phyloP scores from a whole-genome alignment of 768 basidiomycete species.

The Crepidotus variabilis region DNA sequence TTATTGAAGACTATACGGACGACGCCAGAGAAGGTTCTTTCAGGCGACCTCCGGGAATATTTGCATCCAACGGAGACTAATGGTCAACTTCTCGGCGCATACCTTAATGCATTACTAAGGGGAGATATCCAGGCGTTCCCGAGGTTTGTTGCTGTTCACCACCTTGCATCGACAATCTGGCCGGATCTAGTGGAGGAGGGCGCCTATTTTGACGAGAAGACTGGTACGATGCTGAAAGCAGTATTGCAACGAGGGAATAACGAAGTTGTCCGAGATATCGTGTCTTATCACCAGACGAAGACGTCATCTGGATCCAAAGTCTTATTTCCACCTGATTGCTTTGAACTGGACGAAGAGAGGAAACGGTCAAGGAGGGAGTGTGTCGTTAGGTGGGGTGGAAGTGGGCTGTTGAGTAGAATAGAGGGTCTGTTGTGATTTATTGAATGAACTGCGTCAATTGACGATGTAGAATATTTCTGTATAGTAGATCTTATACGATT shows the following conservation, averaged over 20 bases:
- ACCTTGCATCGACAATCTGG: slow-evolving; percentile 76
- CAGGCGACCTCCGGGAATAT: slow-evolving; percentile 52
- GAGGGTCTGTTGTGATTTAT: not conserved
- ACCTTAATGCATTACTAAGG: slow-evolving; percentile 53
- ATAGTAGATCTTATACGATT: no score
- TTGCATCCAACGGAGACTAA: slow-evolving; percentile 70
- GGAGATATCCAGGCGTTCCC: slow-evolving; percentile 52
- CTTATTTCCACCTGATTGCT: slow-evolving; percentile 50
- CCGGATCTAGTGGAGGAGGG: slow-evolving; percentile 42
- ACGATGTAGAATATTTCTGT: no score
- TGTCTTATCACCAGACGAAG: slow-evolving; percentile 50
- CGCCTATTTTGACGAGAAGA: slow-evolving; percentile 28
- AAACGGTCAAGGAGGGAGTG: slow-evolving; percentile 17
- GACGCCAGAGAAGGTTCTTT: slow-evolving; percentile 47
- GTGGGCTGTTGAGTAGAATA: slow-evolving; percentile 5
- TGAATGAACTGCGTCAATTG: no score
- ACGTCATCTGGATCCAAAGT: slow-evolving; percentile 21
- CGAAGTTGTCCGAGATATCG: slow-evolving; percentile 48
- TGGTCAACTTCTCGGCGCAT: slow-evolving; percentile 57
- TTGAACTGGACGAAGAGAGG: slow-evolving; percentile 21
- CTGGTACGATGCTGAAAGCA: slow-evolving; percentile 45
- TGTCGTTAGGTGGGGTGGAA: slow-evolving; percentile 20
- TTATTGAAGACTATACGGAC: slow-evolving; percentile 57
- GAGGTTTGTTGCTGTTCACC: slow-evolving; percentile 69
- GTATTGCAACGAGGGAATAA: slow-evolving; percentile 47